A percentile compares a stretch with the other conserved stretches of the same genome.
Evolutionary conservation across 129 eudicot genomes (phyloP).

Genomic region (Chrysanthemum lavandulifolium): DNA sequence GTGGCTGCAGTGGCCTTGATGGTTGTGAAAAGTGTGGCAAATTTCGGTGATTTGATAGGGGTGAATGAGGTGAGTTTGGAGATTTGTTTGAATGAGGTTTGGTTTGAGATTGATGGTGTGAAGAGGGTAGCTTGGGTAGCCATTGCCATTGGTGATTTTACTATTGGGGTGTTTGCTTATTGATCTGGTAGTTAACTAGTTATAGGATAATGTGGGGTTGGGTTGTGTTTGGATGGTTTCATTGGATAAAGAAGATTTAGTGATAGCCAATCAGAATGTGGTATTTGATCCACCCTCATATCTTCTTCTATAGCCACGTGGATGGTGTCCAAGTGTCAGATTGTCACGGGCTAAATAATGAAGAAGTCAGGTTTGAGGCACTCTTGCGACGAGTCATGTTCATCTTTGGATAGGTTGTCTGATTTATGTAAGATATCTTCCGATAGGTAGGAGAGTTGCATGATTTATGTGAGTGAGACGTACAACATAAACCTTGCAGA

Average conservation of each 20-base stretch:
- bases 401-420: no score
- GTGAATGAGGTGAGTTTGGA: constrained; percentile 36
- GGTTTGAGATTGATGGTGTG: constrained; percentile 57
- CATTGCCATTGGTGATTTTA: constrained; percentile 47
- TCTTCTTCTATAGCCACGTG: constrained; percentile 25
- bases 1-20: constrained; percentile 42
- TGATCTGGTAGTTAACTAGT: background rate
- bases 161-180: constrained; percentile 9
- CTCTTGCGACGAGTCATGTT: no score
- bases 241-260: constrained; percentile 34
- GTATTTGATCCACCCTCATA: constrained; percentile 27
- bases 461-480: no score
- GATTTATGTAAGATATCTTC: no score
- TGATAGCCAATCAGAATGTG: constrained; percentile 21
- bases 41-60: constrained; percentile 37
- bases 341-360: no score
- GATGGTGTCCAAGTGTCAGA: no score
- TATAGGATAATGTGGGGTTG: constrained; percentile 20
- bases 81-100: constrained; percentile 52
- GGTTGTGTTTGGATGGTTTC: background rate
- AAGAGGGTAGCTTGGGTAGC: constrained; percentile 73
- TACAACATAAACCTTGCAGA: no score
- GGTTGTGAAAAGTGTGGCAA: constrained; percentile 32
- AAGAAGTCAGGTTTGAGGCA: no score
- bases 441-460: no score